Evolutionary conservation across 768 basidiomycete genomes (phyloP), one percentile per base, ranked within the genome.

Genomic region (Erythrobasidium yunnanense): DNA sequence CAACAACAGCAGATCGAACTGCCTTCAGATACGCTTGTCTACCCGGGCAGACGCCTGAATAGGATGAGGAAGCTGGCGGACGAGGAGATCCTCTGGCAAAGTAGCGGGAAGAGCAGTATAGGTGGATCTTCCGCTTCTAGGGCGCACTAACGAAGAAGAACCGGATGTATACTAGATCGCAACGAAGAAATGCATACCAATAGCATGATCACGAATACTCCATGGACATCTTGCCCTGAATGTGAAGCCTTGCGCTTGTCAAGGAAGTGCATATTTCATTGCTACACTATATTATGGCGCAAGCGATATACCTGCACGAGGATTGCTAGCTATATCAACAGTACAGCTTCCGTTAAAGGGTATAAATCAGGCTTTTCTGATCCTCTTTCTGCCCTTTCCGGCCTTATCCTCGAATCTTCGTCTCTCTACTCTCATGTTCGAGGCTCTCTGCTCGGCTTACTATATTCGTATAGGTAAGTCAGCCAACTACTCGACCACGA

Each of bases 21-120:
- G 13, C 60, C 60, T 11, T 30, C 60, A 2, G 60, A 63, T 63
- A 63, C 60, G n/a, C 46, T 63, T 32, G 60, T 63, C 2, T 20
- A 29, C 25, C 60, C 60, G 11, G 49, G 49, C 52, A 51, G 46
- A 17, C 20, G 29, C 7, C 30, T 50, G 4, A 25, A 49, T 2
- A 32, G 13, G 4, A 27, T n/a, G 23, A 25, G 47, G 38, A 29
- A 46, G 11, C 30, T 63, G 5, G 20, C 32, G 46, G 60, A 63
- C 32, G 60, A 63, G 27, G 60, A 63, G 20, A 63, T 38, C 7
- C 30, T 63, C 18, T 63, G 42, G 15, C 60, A 63, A 38, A 50
- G 47, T 25, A 51, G 47, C 32, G 60, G 60, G 18, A 63, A 46
- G 49, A 30, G 27, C 33, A 32, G 60, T 17, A 49, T 63, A 20